Evolutionary conservation across 805 yeast species (phyloP), one percentile per base, ranked within the genome.

Genomic region (Cyberlindnera americana): DNA sequence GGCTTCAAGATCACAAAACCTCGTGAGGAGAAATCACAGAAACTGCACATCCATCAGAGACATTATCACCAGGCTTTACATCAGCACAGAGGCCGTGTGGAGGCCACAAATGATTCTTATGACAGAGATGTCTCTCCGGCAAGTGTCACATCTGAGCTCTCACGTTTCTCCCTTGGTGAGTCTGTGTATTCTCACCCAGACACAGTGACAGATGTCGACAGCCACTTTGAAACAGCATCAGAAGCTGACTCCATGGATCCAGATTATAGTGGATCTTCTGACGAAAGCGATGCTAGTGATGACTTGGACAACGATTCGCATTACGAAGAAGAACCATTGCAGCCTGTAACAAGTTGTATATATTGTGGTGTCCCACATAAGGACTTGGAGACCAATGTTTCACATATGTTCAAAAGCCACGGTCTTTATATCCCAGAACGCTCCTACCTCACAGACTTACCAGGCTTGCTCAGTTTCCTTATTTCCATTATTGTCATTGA

Each of bases 381-480:
- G 12, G 77, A 75, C 21, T 56, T 78, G 14, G 85, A 80, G 50
- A 70, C 66, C 25, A 81, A 81, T 46, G 72, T 83, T 22, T 70
- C 69, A 21, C 96, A 93, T 60, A 83, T 93, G 95, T 79, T 76
- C 54, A 72, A 70, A 43, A 67, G 61, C 26, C 96, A 85, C 61
- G 98, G 98, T 2, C 69, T 93, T 30, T 93, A 83, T 46, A 73
- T 93, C 6, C 99, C 99, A 1, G 97, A 93, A 60, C 67, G 71
- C 45, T 71, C 76, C 13, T 89, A 77, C 53, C 68, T 93, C 34
- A 66, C 63, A 0, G 87, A 90, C 58, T 65, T 76, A 35, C 71
- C 67, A 28, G 98, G 97, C 0, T 68, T 93, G 29, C 61, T 93
- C n/a, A 59, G 65, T 2, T 86, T 85, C 55, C 62, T 93, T 43